phyloP scores from a whole-genome alignment of 2,329 filamentous ascomycete species.

The Cordyceps javanica region DNA sequence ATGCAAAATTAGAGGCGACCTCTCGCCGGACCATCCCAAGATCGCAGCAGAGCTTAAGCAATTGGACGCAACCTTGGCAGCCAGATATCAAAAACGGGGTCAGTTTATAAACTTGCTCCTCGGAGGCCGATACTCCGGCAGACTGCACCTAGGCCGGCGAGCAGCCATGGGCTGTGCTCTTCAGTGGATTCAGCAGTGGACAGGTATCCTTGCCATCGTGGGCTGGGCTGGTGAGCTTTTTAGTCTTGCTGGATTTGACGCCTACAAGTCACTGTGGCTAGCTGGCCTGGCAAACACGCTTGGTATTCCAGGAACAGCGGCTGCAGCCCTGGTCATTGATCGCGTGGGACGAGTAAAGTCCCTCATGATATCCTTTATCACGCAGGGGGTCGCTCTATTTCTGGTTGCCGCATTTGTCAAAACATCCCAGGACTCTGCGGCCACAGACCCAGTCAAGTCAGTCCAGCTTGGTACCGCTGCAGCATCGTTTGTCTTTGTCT shows the following conservation, averaged over 20 bases:
- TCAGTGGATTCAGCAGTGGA: slow-evolving; percentile 39
- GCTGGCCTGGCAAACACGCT: slow-evolving; percentile 46
- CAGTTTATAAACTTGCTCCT: slow-evolving; percentile 33
- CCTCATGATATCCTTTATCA: slow-evolving; percentile 25
- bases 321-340: slow-evolving; percentile 45
- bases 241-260: slow-evolving; percentile 20
- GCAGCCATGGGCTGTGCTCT: slow-evolving; percentile 34
- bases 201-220: slow-evolving; percentile 36
- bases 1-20: slow-evolving; percentile 24
- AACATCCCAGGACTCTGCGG: slow-evolving; percentile 16
- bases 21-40: slow-evolving; percentile 26
- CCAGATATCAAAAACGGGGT: slow-evolving; percentile 31
- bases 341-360: slow-evolving; percentile 35
- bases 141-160: slow-evolving; percentile 32
- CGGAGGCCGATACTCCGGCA: slow-evolving; percentile 29
- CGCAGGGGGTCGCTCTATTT: slow-evolving; percentile 24
- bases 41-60: slow-evolving; percentile 31
- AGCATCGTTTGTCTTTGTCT: slow-evolving; percentile 21
- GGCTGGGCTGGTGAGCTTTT: slow-evolving; percentile 25
- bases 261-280: slow-evolving; percentile 28
- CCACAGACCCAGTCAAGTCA: slow-evolving; percentile 13
- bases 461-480: slow-evolving; percentile 17
- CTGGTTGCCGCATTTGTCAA: slow-evolving; percentile 28
- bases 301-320: slow-evolving; percentile 44
- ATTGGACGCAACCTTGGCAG: slow-evolving; percentile 34